phyloP scores from a whole-genome alignment of 2,329 filamentous ascomycete species.

The Arachnomyces sp. region DNA sequence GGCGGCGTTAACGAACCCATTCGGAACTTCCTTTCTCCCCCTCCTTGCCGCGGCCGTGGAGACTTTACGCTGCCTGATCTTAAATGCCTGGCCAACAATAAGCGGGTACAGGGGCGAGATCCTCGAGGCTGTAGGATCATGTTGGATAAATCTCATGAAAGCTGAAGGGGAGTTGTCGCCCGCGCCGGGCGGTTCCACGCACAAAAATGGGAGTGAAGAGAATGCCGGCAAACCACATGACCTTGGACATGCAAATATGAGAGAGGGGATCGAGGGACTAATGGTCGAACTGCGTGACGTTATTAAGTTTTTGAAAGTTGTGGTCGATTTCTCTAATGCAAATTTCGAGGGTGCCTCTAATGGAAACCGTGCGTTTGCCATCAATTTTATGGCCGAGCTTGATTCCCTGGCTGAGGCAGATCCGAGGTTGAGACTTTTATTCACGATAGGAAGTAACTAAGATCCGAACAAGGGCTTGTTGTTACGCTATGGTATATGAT shows the following conservation, averaged over 20 bases:
- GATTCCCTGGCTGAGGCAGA: conserved; percentile 22
- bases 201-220: background rate
- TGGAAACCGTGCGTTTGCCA: too few species aligned
- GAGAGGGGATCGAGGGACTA: conserved; percentile 13
- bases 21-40: conserved; percentile 48
- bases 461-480: too few species aligned
- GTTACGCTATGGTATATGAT: too few species aligned
- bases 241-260: conserved; percentile 3
- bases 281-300: conserved; percentile 22
- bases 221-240: conserved; percentile 5
- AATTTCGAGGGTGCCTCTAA: background rate
- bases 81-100: conserved; percentile 63
- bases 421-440: too few species aligned
- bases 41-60: conserved; percentile 47
- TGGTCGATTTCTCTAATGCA: conserved; percentile 11
- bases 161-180: conserved; percentile 20
- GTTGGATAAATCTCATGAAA: conserved; percentile 51
- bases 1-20: conserved; percentile 59
- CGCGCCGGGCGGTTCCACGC: background rate
- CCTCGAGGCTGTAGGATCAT: conserved; percentile 52
- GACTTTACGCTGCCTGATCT: conserved; percentile 50
- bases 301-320: conserved; percentile 23
- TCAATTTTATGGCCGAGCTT: conserved; percentile 26
- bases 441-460: too few species aligned
- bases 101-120: conserved; percentile 55